Evolutionary conservation across 2,329 filamentous ascomycete genomes (phyloP).

Genomic region (Colletotrichum musae): DNA sequence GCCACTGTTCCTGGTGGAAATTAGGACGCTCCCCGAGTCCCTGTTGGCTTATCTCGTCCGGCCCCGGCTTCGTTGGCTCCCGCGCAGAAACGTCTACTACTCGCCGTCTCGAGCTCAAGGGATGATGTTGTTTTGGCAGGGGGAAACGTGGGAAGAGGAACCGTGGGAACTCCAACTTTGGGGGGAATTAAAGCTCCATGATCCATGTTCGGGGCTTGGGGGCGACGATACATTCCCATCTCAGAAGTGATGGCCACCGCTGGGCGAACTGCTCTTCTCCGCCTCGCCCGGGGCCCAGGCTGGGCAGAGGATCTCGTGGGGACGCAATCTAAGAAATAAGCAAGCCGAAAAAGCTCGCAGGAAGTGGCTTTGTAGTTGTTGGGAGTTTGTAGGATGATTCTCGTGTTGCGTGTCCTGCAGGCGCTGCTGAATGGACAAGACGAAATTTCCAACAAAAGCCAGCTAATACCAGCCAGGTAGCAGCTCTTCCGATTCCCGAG

Average conservation of each 20-base stretch:
- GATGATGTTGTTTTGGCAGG: conserved; percentile 14
- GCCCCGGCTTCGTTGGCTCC: background rate
- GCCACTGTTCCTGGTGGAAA: conserved; percentile 41
- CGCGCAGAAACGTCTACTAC: background rate
- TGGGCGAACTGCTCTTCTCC: conserved; percentile 2
- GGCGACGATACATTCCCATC: background rate
- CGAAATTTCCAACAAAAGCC: conserved; percentile 16
- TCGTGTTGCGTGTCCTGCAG: background rate
- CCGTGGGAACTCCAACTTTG: conserved; percentile 6
- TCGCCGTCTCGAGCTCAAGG: conserved; percentile 18
- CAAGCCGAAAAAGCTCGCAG: conserved; percentile 3
- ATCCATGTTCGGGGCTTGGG: conserved; percentile 18
- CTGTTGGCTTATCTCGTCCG: conserved; percentile 11
- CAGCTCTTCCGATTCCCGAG: too few relatives aligned
- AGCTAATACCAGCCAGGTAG: background rate
- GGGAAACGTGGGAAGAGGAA: conserved; percentile 6
- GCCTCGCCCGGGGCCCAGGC: conserved; percentile 22
- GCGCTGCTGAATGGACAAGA: conserved; percentile 2
- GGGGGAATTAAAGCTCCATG: conserved; percentile 20
- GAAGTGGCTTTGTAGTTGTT: conserved; percentile 13
- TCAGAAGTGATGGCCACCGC: background rate
- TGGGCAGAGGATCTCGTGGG: conserved; percentile 28
- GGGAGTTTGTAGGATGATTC: background rate
- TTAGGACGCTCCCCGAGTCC: conserved; percentile 28
- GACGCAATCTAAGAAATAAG: conserved; percentile 26